Conservation (phyloP, 306 rosid genomes). For the Acacia confusa region DNA sequence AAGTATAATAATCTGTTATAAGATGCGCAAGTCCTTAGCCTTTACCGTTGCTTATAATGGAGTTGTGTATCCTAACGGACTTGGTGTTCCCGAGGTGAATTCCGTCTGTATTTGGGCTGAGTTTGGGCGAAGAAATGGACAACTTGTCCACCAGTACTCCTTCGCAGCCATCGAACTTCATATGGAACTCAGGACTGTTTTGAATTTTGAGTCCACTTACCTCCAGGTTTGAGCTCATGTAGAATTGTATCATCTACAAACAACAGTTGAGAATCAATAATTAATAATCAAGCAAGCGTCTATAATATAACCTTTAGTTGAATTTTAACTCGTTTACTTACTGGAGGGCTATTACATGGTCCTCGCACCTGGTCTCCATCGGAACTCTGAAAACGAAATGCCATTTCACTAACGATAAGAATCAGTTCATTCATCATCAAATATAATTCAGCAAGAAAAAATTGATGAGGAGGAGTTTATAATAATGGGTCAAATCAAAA, state of each 20-base stretch:
- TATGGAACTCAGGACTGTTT: conserved; percentile 87
- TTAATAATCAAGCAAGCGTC: not conserved
- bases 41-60: conserved; percentile 82
- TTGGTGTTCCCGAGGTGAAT: conserved; percentile 78
- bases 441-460: not conserved
- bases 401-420: conserved; percentile 10
- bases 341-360: conserved; percentile 91
- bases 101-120: conserved; percentile 97
- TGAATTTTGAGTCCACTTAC: conserved; percentile 64
- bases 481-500: not conserved
- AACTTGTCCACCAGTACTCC: conserved; percentile 68
- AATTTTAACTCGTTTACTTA: conserved; percentile 46
- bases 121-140: conserved; percentile 82
- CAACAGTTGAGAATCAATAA: not conserved
- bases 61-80: conserved; percentile 65
- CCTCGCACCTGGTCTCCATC: conserved; percentile 61
- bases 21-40: conserved; percentile 1
- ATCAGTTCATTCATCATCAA: conserved; percentile 15
- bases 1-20: not conserved
- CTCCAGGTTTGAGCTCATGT: conserved; percentile 81
- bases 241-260: conserved; percentile 78
- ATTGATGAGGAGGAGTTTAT: not conserved
- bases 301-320: not conserved
- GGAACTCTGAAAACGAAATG: conserved; percentile 59
- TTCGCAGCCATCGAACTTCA: conserved; percentile 90